These are phyloP conservation scores for Neurospora terricola DNA, from an alignment of 495 filamentous ascomycete genomes.

Conservation along the genomic window DNA sequence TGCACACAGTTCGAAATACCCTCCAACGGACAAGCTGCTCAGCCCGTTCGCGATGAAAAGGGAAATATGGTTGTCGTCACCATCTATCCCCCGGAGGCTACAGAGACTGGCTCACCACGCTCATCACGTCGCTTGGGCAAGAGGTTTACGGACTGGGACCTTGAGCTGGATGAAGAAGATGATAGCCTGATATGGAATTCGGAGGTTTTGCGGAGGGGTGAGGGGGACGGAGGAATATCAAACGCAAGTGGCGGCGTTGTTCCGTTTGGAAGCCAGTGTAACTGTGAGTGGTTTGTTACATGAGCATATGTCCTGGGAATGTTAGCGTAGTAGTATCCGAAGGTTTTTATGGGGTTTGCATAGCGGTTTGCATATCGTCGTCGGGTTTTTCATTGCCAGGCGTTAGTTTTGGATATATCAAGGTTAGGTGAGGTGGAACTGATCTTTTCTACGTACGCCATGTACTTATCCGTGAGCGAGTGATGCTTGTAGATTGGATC, in stretches of 20 bases:
- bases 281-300: conserved; percentile 21
- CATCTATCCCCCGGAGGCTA: conserved; percentile 28
- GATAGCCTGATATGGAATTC: background rate
- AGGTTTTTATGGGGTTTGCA: background rate
- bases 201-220: background rate
- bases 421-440: background rate
- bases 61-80: conserved; percentile 39
- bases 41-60: conserved; percentile 27
- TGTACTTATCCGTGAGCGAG: background rate
- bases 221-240: background rate
- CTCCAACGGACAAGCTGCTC: conserved; percentile 23
- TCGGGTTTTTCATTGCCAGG: background rate
- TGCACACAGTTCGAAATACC: conserved; percentile 67
- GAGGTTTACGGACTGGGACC: background rate
- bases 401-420: background rate
- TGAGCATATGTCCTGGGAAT: background rate
- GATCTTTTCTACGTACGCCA: background rate
- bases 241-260: background rate
- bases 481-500: background rate
- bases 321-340: background rate
- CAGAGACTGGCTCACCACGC: conserved; percentile 31
- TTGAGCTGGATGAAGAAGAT: background rate
- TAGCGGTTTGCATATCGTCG: background rate
- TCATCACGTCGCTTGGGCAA: background rate
- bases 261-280: conserved; percentile 16